Base-by-base conservation (phyloP, 179 eudicot genomes). In the Beta corolliflora region DNA sequence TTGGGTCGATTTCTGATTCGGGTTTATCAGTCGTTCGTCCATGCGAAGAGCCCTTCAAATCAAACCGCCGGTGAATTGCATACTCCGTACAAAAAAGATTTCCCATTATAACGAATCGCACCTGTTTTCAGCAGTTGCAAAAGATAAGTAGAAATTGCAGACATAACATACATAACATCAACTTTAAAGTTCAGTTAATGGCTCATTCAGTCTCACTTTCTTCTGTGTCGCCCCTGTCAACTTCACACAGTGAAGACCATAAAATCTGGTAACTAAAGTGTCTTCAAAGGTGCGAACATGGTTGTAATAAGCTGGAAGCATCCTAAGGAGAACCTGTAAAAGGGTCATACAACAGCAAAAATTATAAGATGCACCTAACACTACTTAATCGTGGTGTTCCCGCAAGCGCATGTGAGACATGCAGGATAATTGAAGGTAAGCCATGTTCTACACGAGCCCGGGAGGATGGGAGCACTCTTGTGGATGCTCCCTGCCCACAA, bases 41-140 rank as follows among this genome's bases (percentile, higher is more conserved):
- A 85, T 88, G 97, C 55, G 97, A 95, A 84, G 98, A 95, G 67
- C 98, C 98, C 85, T 95, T 95, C 77, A 95, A 83, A 87, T 95
- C 98, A 53, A 93, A 95, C 76, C 98, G 92, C 75, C 98, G 89
- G 79, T 95, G 98, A 79, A 95, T 93, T 12, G 91, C 84, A 63
- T 86, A 85, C 50, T 91, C 93, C n/a, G 97, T 89, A 80, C 97
- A 91, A 86, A 95, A 91, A 80, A 95, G 89, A 79, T 95, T 95
- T 78, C 98, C 98, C 97, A 95, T 95, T 69, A 95, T 88, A 68
- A 95, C 95, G 83, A 95, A 95, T 72, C 98, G 90, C 74, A 94
- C 97, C 99, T 95, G 90, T 73, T 72, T 63, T 71, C 76, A 81
- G 65, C 4, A 60, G 71, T 68, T 31, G 23, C 45, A 41, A 76